A percentile compares a stretch with the other conserved stretches of the same genome.
Conservation (phyloP, 768 basidiomycete species). For the Cubamyces lactineus region DNA sequence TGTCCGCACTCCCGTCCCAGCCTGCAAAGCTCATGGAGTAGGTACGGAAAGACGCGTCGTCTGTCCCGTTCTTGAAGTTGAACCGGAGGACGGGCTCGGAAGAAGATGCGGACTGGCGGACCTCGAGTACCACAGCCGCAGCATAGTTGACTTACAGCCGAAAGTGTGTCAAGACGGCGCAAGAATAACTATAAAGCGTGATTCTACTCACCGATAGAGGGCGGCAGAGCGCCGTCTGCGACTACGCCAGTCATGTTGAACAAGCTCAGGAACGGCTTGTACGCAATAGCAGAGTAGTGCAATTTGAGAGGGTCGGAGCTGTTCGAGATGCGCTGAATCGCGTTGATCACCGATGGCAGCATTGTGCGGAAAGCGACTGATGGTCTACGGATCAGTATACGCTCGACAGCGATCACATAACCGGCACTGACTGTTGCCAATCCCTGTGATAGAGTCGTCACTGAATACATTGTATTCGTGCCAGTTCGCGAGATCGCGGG, state of each 20-base stretch:
- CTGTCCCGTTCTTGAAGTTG: slow-evolving; percentile 72
- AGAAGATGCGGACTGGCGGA: slow-evolving; percentile 50
- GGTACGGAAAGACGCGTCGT: slow-evolving; percentile 46
- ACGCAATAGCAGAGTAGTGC: slow-evolving; percentile 61
- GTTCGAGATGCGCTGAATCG: slow-evolving; percentile 55
- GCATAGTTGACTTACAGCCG: slow-evolving; percentile 59
- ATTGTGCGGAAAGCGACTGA: slow-evolving; percentile 71
- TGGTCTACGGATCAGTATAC: not conserved
- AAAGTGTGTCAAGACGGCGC: not conserved
- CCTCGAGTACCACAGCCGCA: slow-evolving; percentile 58
- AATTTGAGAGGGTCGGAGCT: slow-evolving; percentile 57
- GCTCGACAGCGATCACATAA: no score
- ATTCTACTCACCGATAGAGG: slow-evolving; percentile 54
- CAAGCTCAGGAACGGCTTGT: slow-evolving; percentile 78
- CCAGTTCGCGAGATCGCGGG: slow-evolving; percentile 66
- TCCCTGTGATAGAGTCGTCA: slow-evolving; percentile 51
- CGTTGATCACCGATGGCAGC: slow-evolving; percentile 59
- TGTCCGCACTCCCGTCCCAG: slow-evolving; percentile 34
- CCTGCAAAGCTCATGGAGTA: slow-evolving; percentile 48
- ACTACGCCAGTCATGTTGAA: slow-evolving; percentile 76
- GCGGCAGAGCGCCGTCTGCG: slow-evolving; percentile 52
- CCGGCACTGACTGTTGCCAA: slow-evolving; percentile 41
- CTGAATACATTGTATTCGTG: slow-evolving; percentile 75
- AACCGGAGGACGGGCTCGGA: slow-evolving; percentile 59
- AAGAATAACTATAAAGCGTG: not conserved